Evolutionary conservation across 352 stramenopile genomes (phyloP).

Genomic region (Phytophthora pistaciae): DNA sequence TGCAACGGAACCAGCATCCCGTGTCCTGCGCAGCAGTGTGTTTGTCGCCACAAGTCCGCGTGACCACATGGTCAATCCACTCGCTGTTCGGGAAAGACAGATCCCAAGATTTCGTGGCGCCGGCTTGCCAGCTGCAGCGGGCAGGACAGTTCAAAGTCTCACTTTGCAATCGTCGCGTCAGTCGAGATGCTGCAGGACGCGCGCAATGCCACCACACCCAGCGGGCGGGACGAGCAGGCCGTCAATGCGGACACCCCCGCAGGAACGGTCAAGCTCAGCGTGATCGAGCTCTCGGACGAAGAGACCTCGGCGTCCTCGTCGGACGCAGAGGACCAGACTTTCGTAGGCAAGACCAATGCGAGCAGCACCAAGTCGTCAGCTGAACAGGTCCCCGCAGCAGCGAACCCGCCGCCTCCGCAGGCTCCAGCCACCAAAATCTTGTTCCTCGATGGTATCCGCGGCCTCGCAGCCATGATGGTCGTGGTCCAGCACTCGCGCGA

Average conservation of each 20-base stretch:
- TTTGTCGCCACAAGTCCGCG: neutral
- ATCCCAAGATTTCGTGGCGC: neutral
- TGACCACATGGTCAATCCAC: slow-evolving; percentile 1
- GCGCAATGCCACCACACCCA: slow-evolving; percentile 1
- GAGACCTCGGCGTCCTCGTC: slow-evolving; percentile 19
- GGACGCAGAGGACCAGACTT: slow-evolving; percentile 18
- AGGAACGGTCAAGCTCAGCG: slow-evolving; percentile 1
- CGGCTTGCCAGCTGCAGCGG: too few species aligned
- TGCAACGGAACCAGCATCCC: neutral
- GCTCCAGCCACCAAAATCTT: slow-evolving; percentile 18
- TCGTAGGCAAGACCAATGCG: slow-evolving; percentile 8
- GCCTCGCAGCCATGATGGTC: slow-evolving; percentile 48
- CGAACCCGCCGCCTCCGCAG: slow-evolving; percentile 3
- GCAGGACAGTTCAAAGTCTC: neutral
- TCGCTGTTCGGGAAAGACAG: neutral
- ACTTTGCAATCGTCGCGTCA: neutral
- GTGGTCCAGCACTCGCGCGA: slow-evolving; percentile 31
- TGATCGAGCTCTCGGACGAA: slow-evolving; percentile 23
- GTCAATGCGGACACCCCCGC: neutral
- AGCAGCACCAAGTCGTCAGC: slow-evolving; percentile 12
- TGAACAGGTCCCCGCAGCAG: slow-evolving; percentile 1
- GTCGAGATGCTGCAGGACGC: slow-evolving; percentile 14
- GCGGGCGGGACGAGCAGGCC: neutral
- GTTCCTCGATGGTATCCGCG: slow-evolving; percentile 50
- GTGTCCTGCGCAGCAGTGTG: neutral